Evolutionary conservation across 306 rosid species (phyloP).

Genomic region (Quercus glauca): DNA sequence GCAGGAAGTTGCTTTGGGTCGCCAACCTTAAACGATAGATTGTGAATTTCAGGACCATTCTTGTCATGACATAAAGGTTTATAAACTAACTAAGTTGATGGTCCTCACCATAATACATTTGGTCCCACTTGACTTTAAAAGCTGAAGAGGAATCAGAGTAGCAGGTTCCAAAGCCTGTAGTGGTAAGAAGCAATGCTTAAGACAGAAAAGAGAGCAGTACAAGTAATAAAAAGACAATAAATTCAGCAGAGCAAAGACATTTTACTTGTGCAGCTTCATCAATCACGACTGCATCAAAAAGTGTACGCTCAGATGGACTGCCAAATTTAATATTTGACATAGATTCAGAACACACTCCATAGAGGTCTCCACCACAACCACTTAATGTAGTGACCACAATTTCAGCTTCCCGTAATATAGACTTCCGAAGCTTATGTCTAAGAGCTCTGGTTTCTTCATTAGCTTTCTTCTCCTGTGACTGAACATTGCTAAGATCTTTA

Average conservation of each 20-base stretch:
- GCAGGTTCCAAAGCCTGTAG: conserved; percentile 96
- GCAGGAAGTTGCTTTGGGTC: conserved; percentile 99
- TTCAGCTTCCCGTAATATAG: conserved; percentile 90
- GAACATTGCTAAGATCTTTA: conserved; percentile 72
- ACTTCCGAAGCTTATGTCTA: conserved; percentile 71
- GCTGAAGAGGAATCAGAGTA: conserved; percentile 95
- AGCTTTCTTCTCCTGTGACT: conserved; percentile 75
- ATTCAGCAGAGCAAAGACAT: conserved; percentile 22
- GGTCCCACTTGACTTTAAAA: conserved; percentile 73
- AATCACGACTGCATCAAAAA: conserved; percentile 85
- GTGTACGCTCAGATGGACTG: conserved; percentile 73
- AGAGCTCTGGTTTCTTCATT: conserved; percentile 71
- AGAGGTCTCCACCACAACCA: conserved; percentile 91
- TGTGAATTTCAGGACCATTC: conserved; percentile 33
- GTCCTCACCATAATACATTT: conserved; percentile 83
- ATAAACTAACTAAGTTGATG: conserved; percentile 1
- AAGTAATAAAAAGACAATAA: conserved; percentile 14
- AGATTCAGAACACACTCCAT: conserved; percentile 85
- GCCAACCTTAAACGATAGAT: conserved; percentile 71
- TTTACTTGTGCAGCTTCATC: conserved; percentile 98
- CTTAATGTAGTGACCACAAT: conserved; percentile 89
- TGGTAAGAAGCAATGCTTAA: conserved; percentile 19
- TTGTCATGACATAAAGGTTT: conserved; percentile 14
- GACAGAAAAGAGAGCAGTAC: conserved; percentile 21
- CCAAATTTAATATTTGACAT: conserved; percentile 69